Percentiles rank a stretch among this genome's conserved stretches.
phyloP scores from a whole-genome alignment of 2,329 filamentous ascomycete species.

The Ceratocystis diversiconidia region DNA sequence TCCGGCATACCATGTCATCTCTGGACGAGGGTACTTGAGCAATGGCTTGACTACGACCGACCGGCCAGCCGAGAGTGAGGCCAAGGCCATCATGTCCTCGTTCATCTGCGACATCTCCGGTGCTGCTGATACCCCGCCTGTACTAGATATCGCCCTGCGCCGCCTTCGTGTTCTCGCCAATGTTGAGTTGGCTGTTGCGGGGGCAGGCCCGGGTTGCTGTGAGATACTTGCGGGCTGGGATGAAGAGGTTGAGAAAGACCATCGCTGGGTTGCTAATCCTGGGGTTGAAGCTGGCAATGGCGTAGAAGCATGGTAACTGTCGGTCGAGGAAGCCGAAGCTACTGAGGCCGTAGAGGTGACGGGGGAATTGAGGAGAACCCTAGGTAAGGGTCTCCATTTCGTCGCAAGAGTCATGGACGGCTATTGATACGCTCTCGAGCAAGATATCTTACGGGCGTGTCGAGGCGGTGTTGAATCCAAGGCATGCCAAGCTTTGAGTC shows the following conservation, averaged over 20 bases:
- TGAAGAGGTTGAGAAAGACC: too few relatives aligned
- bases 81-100: constrained; percentile 1
- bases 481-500: background rate
- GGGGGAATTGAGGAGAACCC: background rate
- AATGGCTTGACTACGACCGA: constrained; percentile 9
- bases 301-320: background rate
- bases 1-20: background rate
- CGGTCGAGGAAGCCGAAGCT: background rate
- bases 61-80: background rate
- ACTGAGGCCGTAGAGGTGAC: too few relatives aligned
- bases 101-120: background rate
- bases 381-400: constrained; percentile 10
- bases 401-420: constrained; percentile 23
- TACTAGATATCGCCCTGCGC: background rate
- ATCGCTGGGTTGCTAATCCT: too few relatives aligned
- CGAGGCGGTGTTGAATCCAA: background rate
- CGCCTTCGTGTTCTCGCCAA: background rate
- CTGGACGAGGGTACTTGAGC: background rate
- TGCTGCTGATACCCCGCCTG: too few relatives aligned
- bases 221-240: too few relatives aligned
- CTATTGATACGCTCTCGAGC: background rate
- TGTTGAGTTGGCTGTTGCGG: background rate
- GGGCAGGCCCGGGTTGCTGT: too few relatives aligned
- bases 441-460: background rate
- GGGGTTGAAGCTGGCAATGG: too few relatives aligned